Evolutionary conservation across 2,329 filamentous ascomycete genomes (phyloP).

Genomic region (Curvularia eragrostidis): DNA sequence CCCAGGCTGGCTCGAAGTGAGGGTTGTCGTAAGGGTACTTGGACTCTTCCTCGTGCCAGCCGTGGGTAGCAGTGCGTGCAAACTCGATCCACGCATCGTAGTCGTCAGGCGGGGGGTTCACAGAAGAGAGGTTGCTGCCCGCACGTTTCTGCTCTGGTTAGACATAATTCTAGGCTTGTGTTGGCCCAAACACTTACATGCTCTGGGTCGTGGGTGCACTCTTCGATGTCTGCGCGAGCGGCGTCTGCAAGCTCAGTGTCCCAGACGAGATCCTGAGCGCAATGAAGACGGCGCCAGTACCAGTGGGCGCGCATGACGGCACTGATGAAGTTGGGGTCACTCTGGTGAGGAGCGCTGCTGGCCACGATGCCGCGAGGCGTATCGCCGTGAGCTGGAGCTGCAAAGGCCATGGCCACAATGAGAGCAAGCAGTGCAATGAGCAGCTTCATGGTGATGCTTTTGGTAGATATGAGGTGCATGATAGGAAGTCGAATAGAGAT

Average conservation of each 20-base stretch:
- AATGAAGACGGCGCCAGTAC: conserved; percentile 47
- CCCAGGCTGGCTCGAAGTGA: conserved; percentile 37
- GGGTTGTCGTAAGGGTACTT: conserved; percentile 47
- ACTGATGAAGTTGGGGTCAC: conserved; percentile 42
- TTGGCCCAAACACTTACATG: conserved; percentile 30
- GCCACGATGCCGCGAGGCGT: conserved; percentile 25
- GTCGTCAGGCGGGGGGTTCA: conserved; percentile 28
- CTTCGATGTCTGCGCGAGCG: conserved; percentile 34
- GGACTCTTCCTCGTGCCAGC: conserved; percentile 47
- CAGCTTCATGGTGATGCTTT: conserved; percentile 37
- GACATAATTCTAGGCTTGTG: not conserved
- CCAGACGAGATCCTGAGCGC: conserved; percentile 46
- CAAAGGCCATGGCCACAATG: conserved; percentile 28
- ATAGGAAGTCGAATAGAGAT: conserved; percentile 10
- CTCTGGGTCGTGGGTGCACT: conserved; percentile 34
- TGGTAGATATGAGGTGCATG: conserved; percentile 2
- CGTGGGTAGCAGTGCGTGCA: conserved; percentile 38
- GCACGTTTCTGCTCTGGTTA: conserved; percentile 33
- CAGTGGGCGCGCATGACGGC: conserved; percentile 46
- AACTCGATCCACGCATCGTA: conserved; percentile 41
- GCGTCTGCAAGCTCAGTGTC: conserved; percentile 36
- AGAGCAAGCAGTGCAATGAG: conserved; percentile 29
- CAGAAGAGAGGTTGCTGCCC: conserved; percentile 46
- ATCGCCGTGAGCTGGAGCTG: conserved; percentile 29
- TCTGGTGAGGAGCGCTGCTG: conserved; percentile 31